Evolutionary conservation across 164 flowering plant species (phyloP).

Genomic region (Piper betle): DNA sequence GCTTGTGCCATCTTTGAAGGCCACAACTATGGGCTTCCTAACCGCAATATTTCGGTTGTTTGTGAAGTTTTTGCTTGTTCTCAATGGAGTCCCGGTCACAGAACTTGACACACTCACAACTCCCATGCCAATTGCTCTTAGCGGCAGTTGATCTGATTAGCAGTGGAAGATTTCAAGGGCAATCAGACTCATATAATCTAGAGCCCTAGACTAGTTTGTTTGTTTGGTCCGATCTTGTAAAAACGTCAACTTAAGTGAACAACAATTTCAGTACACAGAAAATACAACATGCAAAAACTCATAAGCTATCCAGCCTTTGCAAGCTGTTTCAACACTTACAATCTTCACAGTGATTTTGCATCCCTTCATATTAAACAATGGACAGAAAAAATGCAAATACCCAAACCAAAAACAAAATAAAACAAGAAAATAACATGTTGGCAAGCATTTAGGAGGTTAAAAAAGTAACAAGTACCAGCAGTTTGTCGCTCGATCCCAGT

Average conservation of each 20-base stretch:
- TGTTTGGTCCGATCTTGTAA: neutral
- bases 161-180: neutral
- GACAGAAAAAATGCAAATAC: no score
- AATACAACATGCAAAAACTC: no score
- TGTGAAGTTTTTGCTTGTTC: constrained; percentile 30
- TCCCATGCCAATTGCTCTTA: constrained; percentile 60
- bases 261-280: neutral
- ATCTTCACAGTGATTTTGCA: no score
- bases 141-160: neutral
- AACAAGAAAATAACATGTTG: no score
- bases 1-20: constrained; percentile 20
- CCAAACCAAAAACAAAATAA: no score
- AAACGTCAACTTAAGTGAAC: neutral
- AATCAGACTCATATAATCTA: neutral
- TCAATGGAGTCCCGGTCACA: constrained; percentile 50
- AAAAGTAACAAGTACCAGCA: no score
- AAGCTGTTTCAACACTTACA: no score
- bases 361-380: no score
- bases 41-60: constrained; percentile 10
- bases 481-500: no score
- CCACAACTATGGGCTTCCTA: constrained; percentile 7
- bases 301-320: no score
- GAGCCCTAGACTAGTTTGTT: neutral
- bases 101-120: constrained; percentile 82
- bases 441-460: no score